These are phyloP conservation scores for Elongisporangium anandrum DNA, from an alignment of 352 stramenopile species.

Conservation along the genomic window DNA sequence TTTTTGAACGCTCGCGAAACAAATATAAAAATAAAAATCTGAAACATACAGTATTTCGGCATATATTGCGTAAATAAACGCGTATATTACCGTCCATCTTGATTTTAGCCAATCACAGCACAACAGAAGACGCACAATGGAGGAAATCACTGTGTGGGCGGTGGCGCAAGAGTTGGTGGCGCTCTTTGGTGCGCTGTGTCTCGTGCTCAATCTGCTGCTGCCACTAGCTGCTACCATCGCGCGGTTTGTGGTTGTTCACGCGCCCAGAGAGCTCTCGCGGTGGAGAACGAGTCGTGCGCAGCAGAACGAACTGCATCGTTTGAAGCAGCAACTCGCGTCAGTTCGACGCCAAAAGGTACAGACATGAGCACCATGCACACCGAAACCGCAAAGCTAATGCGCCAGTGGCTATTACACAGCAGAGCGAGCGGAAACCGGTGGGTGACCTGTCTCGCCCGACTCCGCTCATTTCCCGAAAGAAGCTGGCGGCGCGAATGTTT, in stretches of 20 bases:
- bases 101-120: too few species aligned
- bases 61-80: too few species aligned
- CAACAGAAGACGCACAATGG: too few species aligned
- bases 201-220: slow-evolving; percentile 37
- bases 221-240: slow-evolving; percentile 21
- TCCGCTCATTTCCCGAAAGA: too few species aligned
- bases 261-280: slow-evolving; percentile 25
- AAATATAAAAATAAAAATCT: background rate
- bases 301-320: slow-evolving; percentile 27
- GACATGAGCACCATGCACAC: too few species aligned
- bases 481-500: too few species aligned
- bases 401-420: too few species aligned
- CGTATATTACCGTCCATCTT: too few species aligned
- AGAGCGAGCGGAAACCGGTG: too few species aligned
- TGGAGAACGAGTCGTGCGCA: slow-evolving; percentile 35
- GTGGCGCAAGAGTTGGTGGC: slow-evolving; percentile 35
- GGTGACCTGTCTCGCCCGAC: too few species aligned
- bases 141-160: slow-evolving; percentile 3
- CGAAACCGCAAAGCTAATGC: too few species aligned
- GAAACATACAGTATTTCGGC: too few species aligned
- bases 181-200: slow-evolving; percentile 39
- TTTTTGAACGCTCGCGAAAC: slow-evolving; percentile 4
- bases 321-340: slow-evolving; percentile 26
- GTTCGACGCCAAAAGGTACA: background rate
- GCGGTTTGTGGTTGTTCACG: slow-evolving; percentile 24